A percentile compares a stretch with the other conserved stretches of the same genome.
These are phyloP conservation scores for Penicillium sp. DNA, from an alignment of 2,329 filamentous ascomycete species.

Conservation along the genomic window DNA sequence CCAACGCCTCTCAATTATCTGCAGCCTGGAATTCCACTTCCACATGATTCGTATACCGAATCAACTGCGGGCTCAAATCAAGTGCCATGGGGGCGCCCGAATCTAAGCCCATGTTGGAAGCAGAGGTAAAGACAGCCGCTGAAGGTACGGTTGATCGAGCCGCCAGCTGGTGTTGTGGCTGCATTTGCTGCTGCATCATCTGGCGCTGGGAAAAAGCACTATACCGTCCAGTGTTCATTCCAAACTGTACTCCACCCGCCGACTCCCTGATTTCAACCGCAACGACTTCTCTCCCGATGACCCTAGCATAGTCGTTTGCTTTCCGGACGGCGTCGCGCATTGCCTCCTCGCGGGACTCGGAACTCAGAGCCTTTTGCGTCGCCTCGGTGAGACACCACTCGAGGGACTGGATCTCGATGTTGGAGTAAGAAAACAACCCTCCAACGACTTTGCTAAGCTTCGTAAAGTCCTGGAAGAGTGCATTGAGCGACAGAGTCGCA, in stretches of 20 bases:
- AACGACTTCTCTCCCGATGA: conserved; percentile 18
- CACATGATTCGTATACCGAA: conserved; percentile 7
- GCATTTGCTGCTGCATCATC: neutral
- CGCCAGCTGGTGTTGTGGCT: neutral
- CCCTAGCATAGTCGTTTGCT: conserved; percentile 21
- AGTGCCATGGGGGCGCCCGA: neutral
- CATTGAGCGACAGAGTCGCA: conserved; percentile 15
- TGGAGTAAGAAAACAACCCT: conserved; percentile 13
- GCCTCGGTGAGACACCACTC: conserved; percentile 25
- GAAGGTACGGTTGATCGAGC: too few species aligned
- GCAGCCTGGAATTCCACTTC: conserved; percentile 4
- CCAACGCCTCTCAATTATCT: neutral
- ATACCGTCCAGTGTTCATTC: neutral
- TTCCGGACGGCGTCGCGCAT: conserved; percentile 24
- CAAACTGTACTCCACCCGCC: neutral
- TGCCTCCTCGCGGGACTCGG: conserved; percentile 20
- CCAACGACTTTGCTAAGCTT: conserved; percentile 19
- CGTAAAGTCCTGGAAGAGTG: conserved; percentile 25
- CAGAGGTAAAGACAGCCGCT: neutral
- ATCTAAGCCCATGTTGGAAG: neutral
- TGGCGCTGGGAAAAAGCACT: too few species aligned
- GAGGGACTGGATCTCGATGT: conserved; percentile 21
- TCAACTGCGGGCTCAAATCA: conserved; percentile 8
- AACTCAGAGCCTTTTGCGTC: conserved; percentile 16
- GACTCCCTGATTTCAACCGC: conserved; percentile 11